Conservation (phyloP, 768 basidiomycete genomes). For the Coprinopsis cinerea region DNA sequence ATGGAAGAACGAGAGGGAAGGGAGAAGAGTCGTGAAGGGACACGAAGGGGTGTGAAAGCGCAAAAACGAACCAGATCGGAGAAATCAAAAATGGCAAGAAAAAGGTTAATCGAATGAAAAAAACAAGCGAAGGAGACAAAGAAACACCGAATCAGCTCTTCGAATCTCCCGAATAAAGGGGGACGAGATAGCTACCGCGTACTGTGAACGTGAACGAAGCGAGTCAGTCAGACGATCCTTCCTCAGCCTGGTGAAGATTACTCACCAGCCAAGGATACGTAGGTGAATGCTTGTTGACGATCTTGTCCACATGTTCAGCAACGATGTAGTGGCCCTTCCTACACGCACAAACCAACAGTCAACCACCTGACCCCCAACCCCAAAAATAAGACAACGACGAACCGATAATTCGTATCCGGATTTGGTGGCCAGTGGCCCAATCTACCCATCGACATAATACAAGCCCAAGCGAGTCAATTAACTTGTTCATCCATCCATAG, state of each 20-base stretch:
- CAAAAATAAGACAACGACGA: constrained; percentile 14
- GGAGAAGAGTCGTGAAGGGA: no score
- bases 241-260: constrained; percentile 4
- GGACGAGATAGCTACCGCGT: constrained; percentile 59
- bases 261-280: constrained; percentile 72
- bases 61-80: no score
- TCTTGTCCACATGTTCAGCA: constrained; percentile 61
- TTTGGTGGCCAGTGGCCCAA: constrained; percentile 71
- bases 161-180: no score
- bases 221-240: constrained; percentile 8
- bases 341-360: constrained; percentile 19
- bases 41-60: no score
- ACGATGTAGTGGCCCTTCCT: constrained; percentile 72
- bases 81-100: no score
- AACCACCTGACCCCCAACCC: neutral
- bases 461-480: constrained; percentile 4
- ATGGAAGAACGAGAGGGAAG: no score
- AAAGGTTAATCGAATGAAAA: neutral
- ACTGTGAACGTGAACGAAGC: constrained; percentile 37
- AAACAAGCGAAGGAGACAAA: constrained; percentile 8
- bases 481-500: no score
- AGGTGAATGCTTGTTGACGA: constrained; percentile 54
- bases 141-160: no score
- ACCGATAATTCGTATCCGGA: constrained; percentile 77
- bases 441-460: constrained; percentile 28